phyloP scores from a whole-genome alignment of 805 yeast species.

The Candida silvicultrix region DNA sequence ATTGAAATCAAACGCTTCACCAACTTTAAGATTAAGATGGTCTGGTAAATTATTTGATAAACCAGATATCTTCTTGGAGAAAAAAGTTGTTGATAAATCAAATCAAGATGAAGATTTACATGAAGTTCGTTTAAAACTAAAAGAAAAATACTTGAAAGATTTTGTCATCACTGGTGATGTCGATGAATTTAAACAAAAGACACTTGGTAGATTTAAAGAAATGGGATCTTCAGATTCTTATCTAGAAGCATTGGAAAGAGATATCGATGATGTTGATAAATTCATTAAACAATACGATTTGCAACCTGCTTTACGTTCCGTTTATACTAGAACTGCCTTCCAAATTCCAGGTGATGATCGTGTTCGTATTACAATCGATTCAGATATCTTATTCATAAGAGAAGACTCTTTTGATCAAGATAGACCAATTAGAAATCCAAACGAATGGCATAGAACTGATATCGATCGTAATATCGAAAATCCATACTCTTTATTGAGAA shows the following conservation, averaged over 20 bases:
- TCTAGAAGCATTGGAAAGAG: constrained; percentile 44
- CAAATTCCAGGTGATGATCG: constrained; percentile 97
- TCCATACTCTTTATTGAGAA: constrained; percentile 69
- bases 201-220: constrained; percentile 54
- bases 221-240: constrained; percentile 49
- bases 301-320: constrained; percentile 82
- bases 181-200: constrained; percentile 39
- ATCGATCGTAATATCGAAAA: constrained; percentile 71
- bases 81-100: constrained; percentile 59
- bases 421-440: constrained; percentile 86
- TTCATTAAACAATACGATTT: constrained; percentile 61
- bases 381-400: constrained; percentile 79
- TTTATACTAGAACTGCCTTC: constrained; percentile 89
- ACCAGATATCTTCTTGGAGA: constrained; percentile 77
- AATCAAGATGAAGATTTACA: constrained; percentile 42
- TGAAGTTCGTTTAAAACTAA: constrained; percentile 62
- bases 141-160: constrained; percentile 75
- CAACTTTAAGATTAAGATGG: constrained; percentile 87
- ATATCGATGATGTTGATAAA: constrained; percentile 53
- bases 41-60: constrained; percentile 73
- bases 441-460: constrained; percentile 87
- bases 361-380: constrained; percentile 84
- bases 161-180: constrained; percentile 52
- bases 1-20: constrained; percentile 57
- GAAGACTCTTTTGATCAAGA: constrained; percentile 83